A percentile compares a stretch with the other conserved stretches of the same genome.
These are phyloP conservation scores for Podila minutissima DNA, from an alignment of 192 early-diverging fungal genomes.

Conservation along the genomic window DNA sequence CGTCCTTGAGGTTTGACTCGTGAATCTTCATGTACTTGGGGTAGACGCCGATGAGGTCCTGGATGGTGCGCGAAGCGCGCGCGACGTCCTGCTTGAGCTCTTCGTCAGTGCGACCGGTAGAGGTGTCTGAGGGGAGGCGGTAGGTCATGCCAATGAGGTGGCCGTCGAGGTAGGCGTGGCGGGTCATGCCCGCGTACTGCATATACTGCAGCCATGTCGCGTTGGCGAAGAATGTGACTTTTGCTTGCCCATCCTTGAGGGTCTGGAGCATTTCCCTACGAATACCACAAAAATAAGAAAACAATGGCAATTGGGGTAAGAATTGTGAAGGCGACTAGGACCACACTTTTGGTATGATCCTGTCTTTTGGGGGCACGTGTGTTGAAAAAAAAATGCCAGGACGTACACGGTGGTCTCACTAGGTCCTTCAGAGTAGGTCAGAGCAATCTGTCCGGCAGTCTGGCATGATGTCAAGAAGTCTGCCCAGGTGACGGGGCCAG, in stretches of 20 bases:
- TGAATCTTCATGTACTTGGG: slow-evolving; percentile 62
- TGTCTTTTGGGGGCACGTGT: too few species aligned
- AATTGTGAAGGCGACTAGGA: too few species aligned
- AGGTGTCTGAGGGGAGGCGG: slow-evolving; percentile 57
- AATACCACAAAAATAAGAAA: too few species aligned
- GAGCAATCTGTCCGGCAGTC: slow-evolving; percentile 54
- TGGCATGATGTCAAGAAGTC: slow-evolving; percentile 45
- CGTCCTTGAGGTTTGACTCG: slow-evolving; percentile 54
- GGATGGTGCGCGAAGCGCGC: slow-evolving; percentile 54
- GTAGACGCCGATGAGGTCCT: slow-evolving; percentile 60
- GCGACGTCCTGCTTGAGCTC: slow-evolving; percentile 53
- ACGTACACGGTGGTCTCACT: slow-evolving; percentile 55
- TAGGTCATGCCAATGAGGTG: slow-evolving; percentile 67
- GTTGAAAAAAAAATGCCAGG: neutral
- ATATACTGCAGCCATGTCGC: slow-evolving; percentile 64
- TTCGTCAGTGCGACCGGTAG: slow-evolving; percentile 45
- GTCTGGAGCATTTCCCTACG: slow-evolving; percentile 55
- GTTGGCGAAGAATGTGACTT: slow-evolving; percentile 63
- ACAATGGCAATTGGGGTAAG: too few species aligned
- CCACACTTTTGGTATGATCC: too few species aligned
- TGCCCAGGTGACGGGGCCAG: slow-evolving; percentile 23
- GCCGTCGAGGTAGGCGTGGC: slow-evolving; percentile 61
- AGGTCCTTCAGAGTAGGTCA: slow-evolving; percentile 57
- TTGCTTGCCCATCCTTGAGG: slow-evolving; percentile 57
- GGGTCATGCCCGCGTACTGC: slow-evolving; percentile 61